Evolutionary conservation across 1,284 basidiomycete species (phyloP).

Genomic region (Ustilago hordei): DNA sequence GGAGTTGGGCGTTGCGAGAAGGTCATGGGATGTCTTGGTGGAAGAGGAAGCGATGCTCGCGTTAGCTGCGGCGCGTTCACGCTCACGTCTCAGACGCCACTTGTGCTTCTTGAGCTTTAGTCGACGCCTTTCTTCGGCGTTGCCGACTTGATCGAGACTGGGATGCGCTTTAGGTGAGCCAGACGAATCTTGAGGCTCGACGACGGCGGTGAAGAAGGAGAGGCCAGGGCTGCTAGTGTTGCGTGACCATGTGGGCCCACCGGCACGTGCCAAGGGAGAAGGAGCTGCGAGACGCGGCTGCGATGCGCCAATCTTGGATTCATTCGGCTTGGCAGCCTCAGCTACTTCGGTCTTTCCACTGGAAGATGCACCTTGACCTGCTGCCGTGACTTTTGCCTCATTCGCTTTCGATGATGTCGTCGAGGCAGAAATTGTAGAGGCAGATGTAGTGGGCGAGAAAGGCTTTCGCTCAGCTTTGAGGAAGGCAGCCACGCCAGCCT

Average conservation of each 20-base stretch:
- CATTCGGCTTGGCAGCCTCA: slow-evolving; percentile 19
- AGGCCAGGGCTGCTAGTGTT: slow-evolving; percentile 52
- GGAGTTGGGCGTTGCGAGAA: slow-evolving; percentile 41
- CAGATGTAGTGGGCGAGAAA: slow-evolving; percentile 13
- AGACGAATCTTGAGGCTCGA: slow-evolving; percentile 37
- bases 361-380: not conserved
- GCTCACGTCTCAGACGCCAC: slow-evolving; percentile 40
- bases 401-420: slow-evolving; percentile 13
- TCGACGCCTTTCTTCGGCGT: slow-evolving; percentile 54
- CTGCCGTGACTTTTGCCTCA: slow-evolving; percentile 1
- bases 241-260: slow-evolving; percentile 33
- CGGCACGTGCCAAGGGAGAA: slow-evolving; percentile 25
- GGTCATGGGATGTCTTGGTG: slow-evolving; percentile 17
- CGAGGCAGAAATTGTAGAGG: slow-evolving; percentile 6
- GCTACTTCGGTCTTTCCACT: slow-evolving; percentile 5
- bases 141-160: slow-evolving; percentile 59
- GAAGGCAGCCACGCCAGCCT: slow-evolving; percentile 66
- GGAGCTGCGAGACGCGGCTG: slow-evolving; percentile 35
- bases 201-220: slow-evolving; percentile 58
- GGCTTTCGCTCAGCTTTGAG: slow-evolving; percentile 62
- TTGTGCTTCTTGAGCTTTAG: slow-evolving; percentile 56
- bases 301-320: slow-evolving; percentile 13
- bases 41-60: slow-evolving; percentile 15
- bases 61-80: slow-evolving; percentile 22
- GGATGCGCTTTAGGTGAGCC: slow-evolving; percentile 38